Evolutionary conservation across 148 eudicot species (phyloP), one percentile per base, ranked within the genome.

Genomic region (Nepenthes mirabilis): DNA sequence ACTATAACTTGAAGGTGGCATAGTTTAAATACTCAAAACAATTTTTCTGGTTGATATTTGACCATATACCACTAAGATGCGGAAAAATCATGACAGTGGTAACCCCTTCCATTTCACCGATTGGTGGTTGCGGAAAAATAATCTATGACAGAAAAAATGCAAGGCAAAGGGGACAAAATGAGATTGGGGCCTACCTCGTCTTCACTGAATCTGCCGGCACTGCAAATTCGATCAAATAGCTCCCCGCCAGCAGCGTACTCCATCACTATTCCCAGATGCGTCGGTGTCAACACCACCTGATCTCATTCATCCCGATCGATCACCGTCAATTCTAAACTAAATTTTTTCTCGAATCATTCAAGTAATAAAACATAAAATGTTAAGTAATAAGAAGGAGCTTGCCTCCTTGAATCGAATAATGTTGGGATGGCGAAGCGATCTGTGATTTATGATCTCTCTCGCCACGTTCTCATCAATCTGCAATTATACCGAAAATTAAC

Each of bases 161-260:
- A 56, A 7, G 33, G 37, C 49, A 32, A 14, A 37, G 23, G 23
- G 36, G 36, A 14, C 47, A 60, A 9, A 9, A 65, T 35, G 9
- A 11, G n/a, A 53, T 14, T 12, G 45, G 60, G 52, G 23, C 23
- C 23, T 23, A 89, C 96, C 97, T 90, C 95, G 55, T 90, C 97
- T 82, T 90, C 97, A 51, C 86, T 84, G 72, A 90, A 90, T 32
- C 97, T 79, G 14, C 91, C 97, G 56, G 91, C 88, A 64, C 77
- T 86, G 75, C 91, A 86, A 37, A 90, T 90, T 43, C 97, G 83
- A 62, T 90, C 95, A 70, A 90, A 90, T 36, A 90, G 80, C 81
- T 90, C 97, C 2, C 97, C 97, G 40, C 97, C 97, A 23, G 97
- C 82, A 23, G 97, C 95, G 60, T 82, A 90, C 72, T 90, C 97